Conservation (phyloP, 805 yeast species). For the Trichomonascus vanleenenianus region DNA sequence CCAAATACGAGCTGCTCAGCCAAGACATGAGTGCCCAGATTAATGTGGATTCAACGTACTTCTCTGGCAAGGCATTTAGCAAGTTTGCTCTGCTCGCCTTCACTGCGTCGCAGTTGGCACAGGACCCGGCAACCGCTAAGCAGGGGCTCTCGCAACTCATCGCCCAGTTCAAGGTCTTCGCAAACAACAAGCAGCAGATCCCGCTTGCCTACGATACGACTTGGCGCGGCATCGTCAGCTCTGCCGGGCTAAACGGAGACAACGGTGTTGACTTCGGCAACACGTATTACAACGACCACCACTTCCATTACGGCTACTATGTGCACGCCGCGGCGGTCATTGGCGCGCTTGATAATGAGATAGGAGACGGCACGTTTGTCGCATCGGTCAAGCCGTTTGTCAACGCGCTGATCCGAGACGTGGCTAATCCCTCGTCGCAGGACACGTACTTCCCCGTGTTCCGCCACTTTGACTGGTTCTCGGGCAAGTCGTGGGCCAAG, state of each 20-base stretch:
- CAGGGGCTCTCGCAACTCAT: slow-evolving; percentile 52
- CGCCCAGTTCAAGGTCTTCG: slow-evolving; percentile 60
- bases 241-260: slow-evolving; percentile 26
- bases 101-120: slow-evolving; percentile 46
- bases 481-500: slow-evolving; percentile 74
- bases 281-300: slow-evolving; percentile 74
- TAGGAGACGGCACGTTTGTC: slow-evolving; percentile 38
- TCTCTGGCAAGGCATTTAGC: slow-evolving; percentile 79
- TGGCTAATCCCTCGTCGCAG: slow-evolving; percentile 48
- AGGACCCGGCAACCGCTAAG: slow-evolving; percentile 45
- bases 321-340: slow-evolving; percentile 76
- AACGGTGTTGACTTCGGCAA: slow-evolving; percentile 63
- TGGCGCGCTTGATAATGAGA: slow-evolving; percentile 45
- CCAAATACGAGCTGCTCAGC: slow-evolving; percentile 58
- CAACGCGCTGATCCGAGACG: slow-evolving; percentile 54
- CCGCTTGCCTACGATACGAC: slow-evolving; percentile 73
- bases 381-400: slow-evolving; percentile 45
- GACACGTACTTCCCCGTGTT: slow-evolving; percentile 57
- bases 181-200: slow-evolving; percentile 54
- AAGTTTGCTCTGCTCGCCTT: slow-evolving; percentile 84
- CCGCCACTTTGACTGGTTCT: slow-evolving; percentile 63
- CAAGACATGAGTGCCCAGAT: no score
- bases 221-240: slow-evolving; percentile 38
- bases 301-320: slow-evolving; percentile 78
- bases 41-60: slow-evolving; percentile 34